Evolutionary conservation across 805 yeast genomes (phyloP), one percentile per base, ranked within the genome.

Genomic region (Pachysolen tannophilus): DNA sequence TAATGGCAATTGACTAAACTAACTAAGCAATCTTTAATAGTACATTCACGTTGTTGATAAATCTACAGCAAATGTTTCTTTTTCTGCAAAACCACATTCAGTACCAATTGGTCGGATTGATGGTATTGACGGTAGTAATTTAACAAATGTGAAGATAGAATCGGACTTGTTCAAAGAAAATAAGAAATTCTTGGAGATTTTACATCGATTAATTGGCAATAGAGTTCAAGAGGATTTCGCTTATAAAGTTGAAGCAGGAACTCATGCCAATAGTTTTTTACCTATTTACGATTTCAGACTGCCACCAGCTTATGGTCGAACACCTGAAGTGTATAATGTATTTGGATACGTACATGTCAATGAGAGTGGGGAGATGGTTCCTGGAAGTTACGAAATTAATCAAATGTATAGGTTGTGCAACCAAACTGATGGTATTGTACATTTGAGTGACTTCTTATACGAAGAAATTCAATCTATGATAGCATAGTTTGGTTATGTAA

Each of bases 281-380:
- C 85, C 87, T 6, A 70, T 84, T 29, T 79, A 72, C 44, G 94
- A 83, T 50, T 63, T 78, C 41, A 64, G 92, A 39, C 72, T 67
- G 31, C 66, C 74, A 1, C 86, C 90, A 1, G 59, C 69, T 16
- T 73, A 69, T 41, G 80, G 79, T 23, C 63, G 92, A 43, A 70
- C 68, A 10, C 85, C 90, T 1, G 82, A 78, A 15, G 69, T 80
- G 7, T 84, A 80, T 41, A 82, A 80, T 45, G 74, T 76, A 2
- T 62, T 75, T 34, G 94, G 94, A 1, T 80, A 78, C 47, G 77
- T 82, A 8, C 67, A 68, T 42, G 81, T 83, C 3, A 70, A 70
- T 42, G 53, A 42, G 2, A 49, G 63, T 3, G 82, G 84, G 1
- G 61, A 63, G 29, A 79, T 84, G 40, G 58, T 74, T 2, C 62